phyloP scores from a whole-genome alignment of 345 rosid genomes.

The Erucastrum elatum region DNA sequence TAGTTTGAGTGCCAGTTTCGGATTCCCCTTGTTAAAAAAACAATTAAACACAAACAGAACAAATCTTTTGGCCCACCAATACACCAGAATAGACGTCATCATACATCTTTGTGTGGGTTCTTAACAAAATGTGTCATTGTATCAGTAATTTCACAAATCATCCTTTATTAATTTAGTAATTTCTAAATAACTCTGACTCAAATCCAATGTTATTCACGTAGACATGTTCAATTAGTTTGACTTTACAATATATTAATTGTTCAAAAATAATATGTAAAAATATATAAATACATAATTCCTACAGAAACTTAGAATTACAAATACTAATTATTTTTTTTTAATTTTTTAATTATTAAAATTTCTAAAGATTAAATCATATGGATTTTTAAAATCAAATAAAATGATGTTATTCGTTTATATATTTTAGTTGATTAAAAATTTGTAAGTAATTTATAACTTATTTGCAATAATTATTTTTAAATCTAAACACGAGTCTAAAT shows the following conservation, averaged over 20 bases:
- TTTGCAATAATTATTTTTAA: no score
- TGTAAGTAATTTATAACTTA: no score
- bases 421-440: not conserved
- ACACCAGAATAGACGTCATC: not conserved
- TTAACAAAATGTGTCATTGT: no score
- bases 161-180: not conserved
- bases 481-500: not conserved
- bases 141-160: no score
- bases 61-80: not conserved
- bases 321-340: no score
- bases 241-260: not conserved
- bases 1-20: no score
- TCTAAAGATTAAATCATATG: not conserved
- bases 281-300: no score
- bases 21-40: not conserved
- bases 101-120: not conserved
- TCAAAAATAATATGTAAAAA: not conserved
- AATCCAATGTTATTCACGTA: no score
- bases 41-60: not conserved
- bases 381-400: not conserved
- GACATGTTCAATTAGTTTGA: no score
- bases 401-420: not conserved
- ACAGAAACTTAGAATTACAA: not conserved
- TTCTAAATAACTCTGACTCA: not conserved
- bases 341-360: no score